Conservation (phyloP, 2,329 filamentous ascomycete genomes). For the Colletotrichum trifolii region DNA sequence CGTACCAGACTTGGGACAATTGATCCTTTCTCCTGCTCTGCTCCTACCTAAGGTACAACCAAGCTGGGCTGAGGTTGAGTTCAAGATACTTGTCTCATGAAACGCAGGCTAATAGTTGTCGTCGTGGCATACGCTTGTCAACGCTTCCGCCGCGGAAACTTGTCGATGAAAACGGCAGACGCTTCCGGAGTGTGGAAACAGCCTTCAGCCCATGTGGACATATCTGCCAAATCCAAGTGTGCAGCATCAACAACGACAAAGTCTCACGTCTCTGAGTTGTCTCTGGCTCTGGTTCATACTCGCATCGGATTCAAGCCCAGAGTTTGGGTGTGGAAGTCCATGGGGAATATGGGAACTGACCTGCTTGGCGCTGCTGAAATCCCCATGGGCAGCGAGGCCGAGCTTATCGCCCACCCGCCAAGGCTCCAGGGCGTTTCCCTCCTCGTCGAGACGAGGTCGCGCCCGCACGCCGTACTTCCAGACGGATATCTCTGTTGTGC, state of each 20-base stretch:
- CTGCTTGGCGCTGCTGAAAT: constrained; percentile 27
- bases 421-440: constrained; percentile 9
- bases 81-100: constrained; percentile 29
- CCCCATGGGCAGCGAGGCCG: background rate
- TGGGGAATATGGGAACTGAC: constrained; percentile 20
- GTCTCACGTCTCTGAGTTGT: background rate
- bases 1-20: background rate
- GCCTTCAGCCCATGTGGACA: constrained; percentile 20
- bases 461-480: background rate
- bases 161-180: constrained; percentile 23
- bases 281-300: too few species aligned
- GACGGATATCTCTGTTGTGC: constrained; percentile 14
- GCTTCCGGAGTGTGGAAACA: constrained; percentile 15
- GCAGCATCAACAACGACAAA: background rate
- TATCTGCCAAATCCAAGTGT: background rate
- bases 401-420: constrained; percentile 1
- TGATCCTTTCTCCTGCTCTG: background rate
- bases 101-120: constrained; percentile 26
- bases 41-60: background rate
- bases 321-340: constrained; percentile 15
- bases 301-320: constrained; percentile 1
- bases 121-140: constrained; percentile 34
- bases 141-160: constrained; percentile 17
- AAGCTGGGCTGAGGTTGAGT: constrained; percentile 24
- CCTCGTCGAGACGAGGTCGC: background rate